Evolutionary conservation across 306 rosid genomes (phyloP).

Genomic region (Sindora glabra): DNA sequence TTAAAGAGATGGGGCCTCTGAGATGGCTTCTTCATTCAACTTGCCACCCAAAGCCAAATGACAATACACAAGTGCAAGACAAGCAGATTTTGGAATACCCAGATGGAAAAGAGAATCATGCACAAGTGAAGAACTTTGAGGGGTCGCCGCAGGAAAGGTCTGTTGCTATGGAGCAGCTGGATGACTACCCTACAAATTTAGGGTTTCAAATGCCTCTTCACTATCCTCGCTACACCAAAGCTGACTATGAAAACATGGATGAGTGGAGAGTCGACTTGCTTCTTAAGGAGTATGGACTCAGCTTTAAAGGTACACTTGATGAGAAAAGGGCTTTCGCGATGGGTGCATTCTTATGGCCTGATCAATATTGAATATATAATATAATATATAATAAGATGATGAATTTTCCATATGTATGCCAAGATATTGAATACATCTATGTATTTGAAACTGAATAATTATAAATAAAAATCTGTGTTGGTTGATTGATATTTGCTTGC

Average conservation of each 20-base stretch:
- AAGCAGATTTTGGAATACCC: neutral
- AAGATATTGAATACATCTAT: no score
- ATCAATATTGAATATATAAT: slow-evolving; percentile 46
- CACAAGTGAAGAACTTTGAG: slow-evolving; percentile 8
- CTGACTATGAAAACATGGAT: slow-evolving; percentile 64
- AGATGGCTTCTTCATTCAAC: slow-evolving; percentile 44
- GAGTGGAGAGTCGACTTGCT: slow-evolving; percentile 63
- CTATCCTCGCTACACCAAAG: slow-evolving; percentile 59
- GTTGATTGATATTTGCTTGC: no score
- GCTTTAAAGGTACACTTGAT: slow-evolving; percentile 31
- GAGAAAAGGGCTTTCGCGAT: slow-evolving; percentile 60
- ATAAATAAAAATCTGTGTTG: no score
- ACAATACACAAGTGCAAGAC: neutral
- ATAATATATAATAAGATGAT: no score
- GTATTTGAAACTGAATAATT: no score
- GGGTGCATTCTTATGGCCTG: slow-evolving; percentile 73
- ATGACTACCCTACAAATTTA: slow-evolving; percentile 10
- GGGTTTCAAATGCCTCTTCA: slow-evolving; percentile 77
- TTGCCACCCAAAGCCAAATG: slow-evolving; percentile 23
- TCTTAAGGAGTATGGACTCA: slow-evolving; percentile 58
- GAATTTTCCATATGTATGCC: no score
- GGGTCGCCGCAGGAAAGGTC: neutral
- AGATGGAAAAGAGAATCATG: neutral
- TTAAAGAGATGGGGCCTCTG: slow-evolving; percentile 33
- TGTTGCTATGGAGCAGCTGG: neutral